Base-by-base conservation (phyloP, 176 grass and related monocot species). In the Eragrostis curvula region DNA sequence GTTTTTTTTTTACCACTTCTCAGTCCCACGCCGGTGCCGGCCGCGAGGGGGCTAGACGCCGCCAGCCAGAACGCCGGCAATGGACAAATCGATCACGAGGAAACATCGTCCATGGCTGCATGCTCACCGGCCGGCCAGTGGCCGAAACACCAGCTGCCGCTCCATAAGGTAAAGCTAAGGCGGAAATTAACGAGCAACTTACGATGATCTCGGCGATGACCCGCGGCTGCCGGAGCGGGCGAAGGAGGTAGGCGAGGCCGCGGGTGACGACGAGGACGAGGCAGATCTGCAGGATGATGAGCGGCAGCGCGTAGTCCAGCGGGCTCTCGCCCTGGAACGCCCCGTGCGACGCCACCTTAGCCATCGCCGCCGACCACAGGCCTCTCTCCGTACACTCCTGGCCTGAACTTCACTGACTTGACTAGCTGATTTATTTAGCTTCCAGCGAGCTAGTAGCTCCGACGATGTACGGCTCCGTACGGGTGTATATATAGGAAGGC, bases 181-280 rank as follows among this genome's bases (percentile, higher is more conserved):
- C 4, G 3, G 32, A 36, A 24, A 12, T 12, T 11, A 17, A 23
- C 39, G 21, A 0, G 43, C 13, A 9, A 70, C 87, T 83, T 61
- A 96, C 93, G 78, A 98, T 93, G 83, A 95, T 98, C 90, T 98
- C 95, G 24, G 95, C 95, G 76, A 98, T 84, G 86, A 98, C 95
- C n/a, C 92, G 74, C 0, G 95, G 92, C 73, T 98, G 95, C 2
- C 90, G 90, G 20, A 98, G 86, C 14, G 95, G 95, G 18, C 95
- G 88, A 59, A 98, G 92, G 44, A 91, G 3, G 86, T 90, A 91
- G n/a, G 90, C 90, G 43, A 98, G 92, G 9, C 73, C 48, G 2
- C 92, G 64, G 0, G 96, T 98, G 74, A 98, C 65, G 78, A 85
- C 88, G 76, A 95, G 81, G 42, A 98, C 92, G 70, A 98, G 61